A percentile compares a stretch with the other conserved stretches of the same genome.
phyloP scores from a whole-genome alignment of 2,329 filamentous ascomycete genomes.

The Phoma sp. region DNA sequence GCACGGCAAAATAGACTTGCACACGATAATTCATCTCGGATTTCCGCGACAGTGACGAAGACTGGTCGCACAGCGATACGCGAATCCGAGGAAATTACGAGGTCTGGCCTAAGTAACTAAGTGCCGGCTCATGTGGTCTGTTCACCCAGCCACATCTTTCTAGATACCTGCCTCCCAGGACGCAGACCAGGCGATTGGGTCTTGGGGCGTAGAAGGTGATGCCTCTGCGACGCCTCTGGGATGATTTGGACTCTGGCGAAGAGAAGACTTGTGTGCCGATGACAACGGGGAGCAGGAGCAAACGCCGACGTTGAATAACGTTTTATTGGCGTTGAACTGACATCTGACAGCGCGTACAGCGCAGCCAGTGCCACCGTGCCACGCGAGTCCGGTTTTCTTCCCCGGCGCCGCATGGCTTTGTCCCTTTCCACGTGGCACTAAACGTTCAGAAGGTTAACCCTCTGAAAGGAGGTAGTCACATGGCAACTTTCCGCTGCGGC shows the following conservation, averaged over 20 bases:
- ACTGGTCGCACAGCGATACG: constrained; percentile 5
- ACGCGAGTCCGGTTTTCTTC: constrained; percentile 2
- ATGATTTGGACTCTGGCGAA: neutral
- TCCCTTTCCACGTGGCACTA: constrained; percentile 4
- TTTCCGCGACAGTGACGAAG: constrained; percentile 7
- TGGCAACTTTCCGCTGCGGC: neutral
- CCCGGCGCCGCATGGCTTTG: constrained; percentile 3
- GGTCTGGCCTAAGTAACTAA: neutral
- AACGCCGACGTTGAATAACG: neutral
- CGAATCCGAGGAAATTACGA: neutral
- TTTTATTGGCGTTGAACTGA: constrained; percentile 3
- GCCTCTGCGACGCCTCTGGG: neutral
- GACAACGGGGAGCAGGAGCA: neutral
- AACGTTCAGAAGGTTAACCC: neutral
- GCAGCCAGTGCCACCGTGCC: constrained; percentile 5
- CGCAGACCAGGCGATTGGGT: neutral
- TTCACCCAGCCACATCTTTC: neutral
- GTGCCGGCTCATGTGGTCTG: neutral
- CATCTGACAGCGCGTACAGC: constrained; percentile 8
- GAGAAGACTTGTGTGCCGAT: neutral
- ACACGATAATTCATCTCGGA: constrained; percentile 14
- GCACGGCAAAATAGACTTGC: neutral
- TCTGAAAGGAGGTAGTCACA: neutral
- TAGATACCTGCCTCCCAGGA: neutral
- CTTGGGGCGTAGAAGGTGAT: neutral